A percentile compares a stretch with the other conserved stretches of the same genome.
These are phyloP conservation scores for Tolypocladium tundrense DNA, from an alignment of 2,329 filamentous ascomycete species.

Conservation along the genomic window DNA sequence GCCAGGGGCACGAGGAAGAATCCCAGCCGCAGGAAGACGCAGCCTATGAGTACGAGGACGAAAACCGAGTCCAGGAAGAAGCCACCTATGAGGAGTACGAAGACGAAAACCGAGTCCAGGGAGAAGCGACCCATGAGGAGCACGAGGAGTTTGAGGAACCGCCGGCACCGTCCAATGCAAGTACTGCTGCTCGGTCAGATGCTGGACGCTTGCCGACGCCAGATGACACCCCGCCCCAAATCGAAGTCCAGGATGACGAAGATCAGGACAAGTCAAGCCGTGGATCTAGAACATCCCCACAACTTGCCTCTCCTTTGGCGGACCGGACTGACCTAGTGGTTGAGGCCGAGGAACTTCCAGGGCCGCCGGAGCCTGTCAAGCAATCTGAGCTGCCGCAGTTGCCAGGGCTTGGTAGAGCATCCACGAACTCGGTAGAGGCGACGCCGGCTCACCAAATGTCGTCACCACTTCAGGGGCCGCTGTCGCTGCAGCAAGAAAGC, in stretches of 20 bases:
- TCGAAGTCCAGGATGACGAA: conserved; percentile 10
- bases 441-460: conserved; percentile 27
- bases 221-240: conserved; percentile 37
- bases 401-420: conserved; percentile 11
- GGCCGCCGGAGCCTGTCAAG: conserved; percentile 4
- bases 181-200: conserved; percentile 24
- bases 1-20: conserved; percentile 1
- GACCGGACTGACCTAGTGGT: neutral
- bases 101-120: conserved; percentile 4
- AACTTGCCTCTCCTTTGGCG: neutral
- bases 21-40: conserved; percentile 1
- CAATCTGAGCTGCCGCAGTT: conserved; percentile 5
- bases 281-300: neutral
- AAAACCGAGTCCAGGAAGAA: neutral
- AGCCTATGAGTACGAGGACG: conserved; percentile 3
- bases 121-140: conserved; percentile 2
- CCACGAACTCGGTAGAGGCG: conserved; percentile 14
- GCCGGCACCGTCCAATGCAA: conserved; percentile 16
- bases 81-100: neutral
- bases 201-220: conserved; percentile 40
- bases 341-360: conserved; percentile 3
- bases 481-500: conserved; percentile 18
- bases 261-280: conserved; percentile 10
- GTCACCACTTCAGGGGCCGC: conserved; percentile 24
- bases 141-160: conserved; percentile 5